Evolutionary conservation across 2,329 filamentous ascomycete species (phyloP).

Genomic region (Metarhizium humberi): DNA sequence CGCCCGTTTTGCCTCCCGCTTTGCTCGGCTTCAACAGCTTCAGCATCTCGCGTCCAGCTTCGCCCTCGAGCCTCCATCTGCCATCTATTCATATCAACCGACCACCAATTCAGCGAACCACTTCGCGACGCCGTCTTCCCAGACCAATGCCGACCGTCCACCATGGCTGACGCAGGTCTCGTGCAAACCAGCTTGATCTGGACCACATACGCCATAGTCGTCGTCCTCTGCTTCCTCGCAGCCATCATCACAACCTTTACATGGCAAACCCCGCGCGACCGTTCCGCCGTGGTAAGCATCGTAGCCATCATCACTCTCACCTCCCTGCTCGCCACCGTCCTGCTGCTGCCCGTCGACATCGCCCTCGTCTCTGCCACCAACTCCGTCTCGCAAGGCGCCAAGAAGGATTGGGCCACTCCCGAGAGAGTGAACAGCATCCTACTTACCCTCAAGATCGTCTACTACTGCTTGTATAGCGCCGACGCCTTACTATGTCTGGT

Average conservation of each 20-base stretch:
- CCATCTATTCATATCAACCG: background rate
- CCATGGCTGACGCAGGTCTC: conserved; percentile 43
- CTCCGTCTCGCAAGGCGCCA: conserved; percentile 62
- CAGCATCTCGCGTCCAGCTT: background rate
- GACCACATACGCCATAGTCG: conserved; percentile 80
- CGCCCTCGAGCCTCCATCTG: background rate
- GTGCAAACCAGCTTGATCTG: conserved; percentile 89
- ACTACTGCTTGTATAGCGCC: conserved; percentile 86
- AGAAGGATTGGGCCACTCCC: conserved; percentile 92
- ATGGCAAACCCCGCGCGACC: conserved; percentile 83
- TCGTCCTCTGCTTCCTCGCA: conserved; percentile 66
- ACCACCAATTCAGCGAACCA: background rate
- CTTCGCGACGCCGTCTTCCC: background rate
- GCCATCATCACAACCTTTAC: conserved; percentile 81
- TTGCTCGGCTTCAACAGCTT: background rate
- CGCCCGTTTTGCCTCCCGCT: background rate
- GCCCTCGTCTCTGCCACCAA: conserved; percentile 87
- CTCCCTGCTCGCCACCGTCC: conserved; percentile 78
- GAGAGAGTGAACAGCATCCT: conserved; percentile 70
- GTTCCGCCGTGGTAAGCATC: conserved; percentile 70
- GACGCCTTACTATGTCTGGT: conserved; percentile 84
- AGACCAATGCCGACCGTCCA: conserved; percentile 4
- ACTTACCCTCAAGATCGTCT: conserved; percentile 74
- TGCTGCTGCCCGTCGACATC: conserved; percentile 90
- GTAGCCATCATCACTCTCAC: conserved; percentile 84